Evolutionary conservation across 768 basidiomycete genomes (phyloP).

Genomic region (Rhodocollybia butyracea): DNA sequence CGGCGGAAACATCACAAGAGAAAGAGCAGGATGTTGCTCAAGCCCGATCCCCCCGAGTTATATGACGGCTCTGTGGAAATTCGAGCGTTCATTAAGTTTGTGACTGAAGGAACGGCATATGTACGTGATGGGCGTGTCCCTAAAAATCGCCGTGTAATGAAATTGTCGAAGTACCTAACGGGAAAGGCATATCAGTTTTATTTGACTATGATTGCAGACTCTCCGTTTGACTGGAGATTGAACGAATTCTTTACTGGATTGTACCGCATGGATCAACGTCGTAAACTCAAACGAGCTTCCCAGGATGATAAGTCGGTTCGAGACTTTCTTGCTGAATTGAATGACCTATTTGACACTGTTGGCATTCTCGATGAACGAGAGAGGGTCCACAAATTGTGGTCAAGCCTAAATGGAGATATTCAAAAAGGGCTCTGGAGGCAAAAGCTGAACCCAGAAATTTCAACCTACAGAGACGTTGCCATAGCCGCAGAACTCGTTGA

Average conservation of each 20-base stretch:
- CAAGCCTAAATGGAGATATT: constrained; percentile 16
- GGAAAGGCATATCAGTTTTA: no score
- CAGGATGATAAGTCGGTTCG: constrained; percentile 19
- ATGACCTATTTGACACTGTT: constrained; percentile 13
- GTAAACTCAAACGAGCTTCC: constrained; percentile 7
- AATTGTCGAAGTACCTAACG: no score
- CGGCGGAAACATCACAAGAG: neutral
- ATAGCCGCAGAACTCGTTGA: constrained; percentile 25
- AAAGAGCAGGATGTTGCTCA: neutral
- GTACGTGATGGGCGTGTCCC: no score
- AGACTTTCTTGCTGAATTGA: constrained; percentile 27
- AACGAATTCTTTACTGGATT: neutral
- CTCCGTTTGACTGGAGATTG: constrained; percentile 2
- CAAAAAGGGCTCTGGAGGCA: constrained; percentile 24
- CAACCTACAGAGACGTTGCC: constrained; percentile 22
- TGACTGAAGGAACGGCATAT: no score
- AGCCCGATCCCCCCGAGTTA: constrained; percentile 4
- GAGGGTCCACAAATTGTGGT: constrained; percentile 7
- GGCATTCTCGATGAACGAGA: constrained; percentile 1
- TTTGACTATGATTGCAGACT: no score
- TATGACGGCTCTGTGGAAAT: constrained; percentile 2
- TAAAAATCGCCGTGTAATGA: no score
- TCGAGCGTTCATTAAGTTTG: neutral
- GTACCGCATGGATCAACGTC: constrained; percentile 29
- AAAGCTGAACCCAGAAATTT: constrained; percentile 22